These are phyloP conservation scores for Coffea humblotiana DNA, from an alignment of 305 asterid genomes.

Conservation along the genomic window DNA sequence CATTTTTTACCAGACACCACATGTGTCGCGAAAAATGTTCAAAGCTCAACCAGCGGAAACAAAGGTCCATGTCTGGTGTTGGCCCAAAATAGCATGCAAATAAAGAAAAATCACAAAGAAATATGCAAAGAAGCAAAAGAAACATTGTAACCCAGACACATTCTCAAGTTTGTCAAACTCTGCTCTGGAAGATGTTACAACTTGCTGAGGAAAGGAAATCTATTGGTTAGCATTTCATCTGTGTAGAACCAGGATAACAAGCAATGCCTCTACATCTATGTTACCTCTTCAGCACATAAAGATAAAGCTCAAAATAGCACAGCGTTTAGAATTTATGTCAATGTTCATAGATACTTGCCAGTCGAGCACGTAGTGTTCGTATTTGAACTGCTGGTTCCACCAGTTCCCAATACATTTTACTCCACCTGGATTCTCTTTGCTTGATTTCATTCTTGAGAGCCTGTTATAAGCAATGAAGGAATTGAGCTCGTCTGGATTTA, in stretches of 20 bases:
- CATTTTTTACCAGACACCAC: not conserved
- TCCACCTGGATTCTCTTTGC: conserved; percentile 81
- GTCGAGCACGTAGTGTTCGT: conserved; percentile 92
- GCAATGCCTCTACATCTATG: not conserved
- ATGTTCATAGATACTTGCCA: conserved; percentile 56
- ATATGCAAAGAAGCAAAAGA: conserved; percentile 5
- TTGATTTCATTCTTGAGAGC: conserved; percentile 95
- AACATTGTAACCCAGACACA: not conserved
- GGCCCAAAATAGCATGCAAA: not conserved
- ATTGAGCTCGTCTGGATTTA: not conserved
- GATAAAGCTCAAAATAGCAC: conserved; percentile 4
- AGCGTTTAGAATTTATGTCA: not conserved
- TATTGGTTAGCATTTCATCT: not conserved
- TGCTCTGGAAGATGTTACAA: not conserved
- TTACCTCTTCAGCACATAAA: not conserved
- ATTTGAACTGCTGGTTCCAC: conserved; percentile 71
- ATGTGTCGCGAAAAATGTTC: not conserved
- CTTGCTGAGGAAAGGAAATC: not conserved
- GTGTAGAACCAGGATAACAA: not conserved
- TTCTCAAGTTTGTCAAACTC: conserved; percentile 4
- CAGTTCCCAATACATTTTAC: conserved; percentile 80
- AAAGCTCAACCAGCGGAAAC: not conserved
- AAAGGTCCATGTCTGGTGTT: not conserved
- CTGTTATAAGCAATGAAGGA: conserved; percentile 37
- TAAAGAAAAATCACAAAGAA: not conserved